These are phyloP conservation scores for Paramecium octaurelia DNA, from an alignment of 73 alveolate genomes.

Conservation along the genomic window DNA sequence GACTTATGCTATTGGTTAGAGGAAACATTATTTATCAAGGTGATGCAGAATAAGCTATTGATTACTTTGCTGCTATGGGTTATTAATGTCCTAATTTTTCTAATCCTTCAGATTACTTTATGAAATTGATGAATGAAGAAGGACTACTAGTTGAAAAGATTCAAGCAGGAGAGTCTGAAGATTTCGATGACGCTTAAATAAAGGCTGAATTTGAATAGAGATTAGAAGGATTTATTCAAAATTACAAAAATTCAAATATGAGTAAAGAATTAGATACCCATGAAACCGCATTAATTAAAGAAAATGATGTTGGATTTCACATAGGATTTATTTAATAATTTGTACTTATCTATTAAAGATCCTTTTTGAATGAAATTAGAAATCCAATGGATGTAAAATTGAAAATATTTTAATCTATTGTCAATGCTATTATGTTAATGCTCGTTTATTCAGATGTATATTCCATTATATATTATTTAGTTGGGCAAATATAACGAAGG, in stretches of 20 bases:
- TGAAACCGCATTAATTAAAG: slow-evolving; percentile 12
- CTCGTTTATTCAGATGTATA: slow-evolving; percentile 60
- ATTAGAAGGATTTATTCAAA: slow-evolving; percentile 10
- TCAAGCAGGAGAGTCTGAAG: slow-evolving; percentile 48
- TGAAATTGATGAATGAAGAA: slow-evolving; percentile 63
- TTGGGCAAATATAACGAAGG: slow-evolving; percentile 48
- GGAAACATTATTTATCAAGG: slow-evolving; percentile 81
- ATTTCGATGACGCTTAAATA: slow-evolving; percentile 41
- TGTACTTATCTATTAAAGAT: slow-evolving; percentile 38
- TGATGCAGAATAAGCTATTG: slow-evolving; percentile 71
- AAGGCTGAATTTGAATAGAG: slow-evolving; percentile 48
- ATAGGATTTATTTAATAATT: slow-evolving; percentile 54
- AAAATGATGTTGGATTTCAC: slow-evolving; percentile 42
- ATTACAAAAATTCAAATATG: slow-evolving; percentile 7
- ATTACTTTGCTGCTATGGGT: slow-evolving; percentile 69
- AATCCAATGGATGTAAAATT: slow-evolving; percentile 65
- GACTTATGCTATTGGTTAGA: slow-evolving; percentile 69
- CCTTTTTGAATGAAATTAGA: slow-evolving; percentile 56
- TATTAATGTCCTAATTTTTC: slow-evolving; percentile 75
- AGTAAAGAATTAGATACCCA: slow-evolving; percentile 31
- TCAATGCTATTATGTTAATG: slow-evolving; percentile 60
- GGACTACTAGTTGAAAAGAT: slow-evolving; percentile 55
- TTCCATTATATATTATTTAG: neutral
- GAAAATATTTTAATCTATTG: slow-evolving; percentile 58
- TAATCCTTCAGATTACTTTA: slow-evolving; percentile 76